These are phyloP conservation scores for Boletus speciosus DNA, from an alignment of 768 basidiomycete genomes.

Conservation along the genomic window DNA sequence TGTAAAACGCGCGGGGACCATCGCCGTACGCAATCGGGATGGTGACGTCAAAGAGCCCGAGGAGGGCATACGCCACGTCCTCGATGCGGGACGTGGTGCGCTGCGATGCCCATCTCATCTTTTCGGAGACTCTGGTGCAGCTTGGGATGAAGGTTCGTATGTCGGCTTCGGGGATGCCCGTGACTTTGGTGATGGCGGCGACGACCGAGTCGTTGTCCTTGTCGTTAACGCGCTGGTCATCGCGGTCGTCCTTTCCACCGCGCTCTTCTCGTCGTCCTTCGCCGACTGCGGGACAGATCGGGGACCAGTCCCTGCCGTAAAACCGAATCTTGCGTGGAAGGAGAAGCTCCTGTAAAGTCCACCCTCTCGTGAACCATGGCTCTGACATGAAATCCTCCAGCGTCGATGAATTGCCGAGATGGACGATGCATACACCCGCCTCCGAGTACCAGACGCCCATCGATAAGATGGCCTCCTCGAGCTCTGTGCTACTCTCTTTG, in stretches of 20 bases:
- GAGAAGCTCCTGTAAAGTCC: constrained; percentile 25
- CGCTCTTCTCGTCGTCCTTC: constrained; percentile 22
- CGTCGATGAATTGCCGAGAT: constrained; percentile 19
- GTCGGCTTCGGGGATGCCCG: constrained; percentile 21
- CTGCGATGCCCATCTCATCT: constrained; percentile 25
- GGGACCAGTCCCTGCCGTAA: constrained; percentile 23
- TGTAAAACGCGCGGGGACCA: constrained; percentile 20
- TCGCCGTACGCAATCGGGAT: constrained; percentile 25
- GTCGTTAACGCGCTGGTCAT: constrained; percentile 22
- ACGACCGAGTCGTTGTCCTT: constrained; percentile 19
- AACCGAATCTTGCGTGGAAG: constrained; percentile 23
- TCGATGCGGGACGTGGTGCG: constrained; percentile 22
- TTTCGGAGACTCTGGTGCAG: constrained; percentile 20
- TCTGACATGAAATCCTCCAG: constrained; percentile 23
- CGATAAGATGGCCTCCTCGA: constrained; percentile 28
- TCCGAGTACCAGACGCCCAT: constrained; percentile 24
- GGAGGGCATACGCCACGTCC: constrained; percentile 24
- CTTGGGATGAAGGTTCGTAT: constrained; percentile 19
- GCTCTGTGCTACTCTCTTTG: constrained; percentile 24
- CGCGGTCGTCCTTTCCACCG: background rate
- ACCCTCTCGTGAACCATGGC: constrained; percentile 23
- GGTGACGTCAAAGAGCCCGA: constrained; percentile 23
- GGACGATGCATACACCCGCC: constrained; percentile 22
- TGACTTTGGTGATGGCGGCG: constrained; percentile 14
- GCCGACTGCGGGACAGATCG: constrained; percentile 10